Conservation (phyloP, 805 yeast species). For the Yarrowia porcina region DNA sequence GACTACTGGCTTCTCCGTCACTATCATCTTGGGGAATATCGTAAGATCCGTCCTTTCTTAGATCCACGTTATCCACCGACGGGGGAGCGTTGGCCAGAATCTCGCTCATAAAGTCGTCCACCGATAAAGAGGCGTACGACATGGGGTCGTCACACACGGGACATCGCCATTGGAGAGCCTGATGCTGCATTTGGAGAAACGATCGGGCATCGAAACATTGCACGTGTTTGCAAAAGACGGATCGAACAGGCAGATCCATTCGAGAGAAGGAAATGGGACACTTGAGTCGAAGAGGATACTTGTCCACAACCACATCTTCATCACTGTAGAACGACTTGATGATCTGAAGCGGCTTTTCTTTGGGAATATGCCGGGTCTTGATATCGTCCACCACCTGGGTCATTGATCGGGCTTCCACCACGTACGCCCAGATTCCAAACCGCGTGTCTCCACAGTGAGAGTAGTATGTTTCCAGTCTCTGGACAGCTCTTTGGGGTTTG, state of each 20-base stretch:
- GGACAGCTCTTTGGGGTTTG: conserved; percentile 26
- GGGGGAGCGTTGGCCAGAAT: conserved; percentile 53
- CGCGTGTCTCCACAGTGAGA: neutral
- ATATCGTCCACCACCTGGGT: conserved; percentile 46
- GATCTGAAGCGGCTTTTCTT: conserved; percentile 48
- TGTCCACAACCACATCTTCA: conserved; percentile 67
- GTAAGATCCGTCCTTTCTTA: conserved; percentile 78
- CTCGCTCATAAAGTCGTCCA: conserved; percentile 70
- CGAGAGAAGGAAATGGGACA: conserved; percentile 77
- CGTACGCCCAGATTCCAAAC: conserved; percentile 47
- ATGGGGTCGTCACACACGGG: conserved; percentile 68
- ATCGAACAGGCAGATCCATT: conserved; percentile 68
- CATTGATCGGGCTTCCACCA: conserved; percentile 51
- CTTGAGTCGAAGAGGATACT: conserved; percentile 61
- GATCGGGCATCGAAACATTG: conserved; percentile 85
- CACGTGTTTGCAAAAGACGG: conserved; percentile 69
- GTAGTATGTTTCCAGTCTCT: neutral
- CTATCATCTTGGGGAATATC: conserved; percentile 36
- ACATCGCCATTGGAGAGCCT: conserved; percentile 82
- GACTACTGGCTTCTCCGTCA: conserved; percentile 28
- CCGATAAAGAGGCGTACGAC: conserved; percentile 54
- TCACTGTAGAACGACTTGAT: conserved; percentile 48
- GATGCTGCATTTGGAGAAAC: conserved; percentile 70
- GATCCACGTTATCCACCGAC: conserved; percentile 61
- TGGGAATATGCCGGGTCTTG: conserved; percentile 48